Percentiles rank a stretch among this genome's conserved stretches.
Evolutionary conservation across 495 filamentous ascomycete species (phyloP).

Genomic region (Sabuloglossum arenarium): DNA sequence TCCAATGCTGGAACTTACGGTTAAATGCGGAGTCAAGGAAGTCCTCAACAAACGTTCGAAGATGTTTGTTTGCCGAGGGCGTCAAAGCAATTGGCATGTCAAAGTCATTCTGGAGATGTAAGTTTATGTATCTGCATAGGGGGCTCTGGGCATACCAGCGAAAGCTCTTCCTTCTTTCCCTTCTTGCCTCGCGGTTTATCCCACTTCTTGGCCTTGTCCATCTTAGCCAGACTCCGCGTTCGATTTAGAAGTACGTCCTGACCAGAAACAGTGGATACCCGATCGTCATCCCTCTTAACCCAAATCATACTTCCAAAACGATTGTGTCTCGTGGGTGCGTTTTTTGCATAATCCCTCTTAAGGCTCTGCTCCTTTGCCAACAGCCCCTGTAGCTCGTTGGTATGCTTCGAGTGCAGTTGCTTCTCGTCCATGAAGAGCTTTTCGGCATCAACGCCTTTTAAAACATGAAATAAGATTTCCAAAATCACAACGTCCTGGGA

Average conservation of each 20-base stretch:
- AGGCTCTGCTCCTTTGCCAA: slow-evolving; percentile 64
- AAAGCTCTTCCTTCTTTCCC: slow-evolving; percentile 35
- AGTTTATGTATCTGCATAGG: background rate
- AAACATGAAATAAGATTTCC: slow-evolving; percentile 75
- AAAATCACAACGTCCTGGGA: slow-evolving; percentile 68
- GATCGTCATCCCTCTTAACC: slow-evolving; percentile 68
- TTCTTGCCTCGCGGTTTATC: slow-evolving; percentile 48
- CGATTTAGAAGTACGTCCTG: slow-evolving; percentile 60
- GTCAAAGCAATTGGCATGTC: slow-evolving; percentile 49
- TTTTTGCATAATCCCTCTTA: slow-evolving; percentile 53
- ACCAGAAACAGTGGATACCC: slow-evolving; percentile 66
- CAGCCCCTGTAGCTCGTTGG: slow-evolving; percentile 50
- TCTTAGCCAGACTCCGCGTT: slow-evolving; percentile 55
- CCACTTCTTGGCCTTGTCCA: slow-evolving; percentile 84
- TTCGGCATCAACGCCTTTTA: slow-evolving; percentile 73
- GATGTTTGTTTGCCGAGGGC: slow-evolving; percentile 41
- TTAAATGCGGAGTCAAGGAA: slow-evolving; percentile 95
- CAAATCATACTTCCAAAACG: slow-evolving; percentile 95
- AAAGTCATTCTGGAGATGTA: slow-evolving; percentile 35
- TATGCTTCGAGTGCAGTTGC: slow-evolving; percentile 39
- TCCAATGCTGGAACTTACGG: slow-evolving; percentile 14
- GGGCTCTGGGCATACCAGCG: background rate
- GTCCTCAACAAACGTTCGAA: slow-evolving; percentile 72
- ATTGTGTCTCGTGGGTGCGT: slow-evolving; percentile 74
- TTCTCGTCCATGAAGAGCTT: slow-evolving; percentile 71